Percentiles rank a stretch among this genome's conserved stretches.
Evolutionary conservation across 441 rosid species (phyloP).

Genomic region (Jatropha podagrica): DNA sequence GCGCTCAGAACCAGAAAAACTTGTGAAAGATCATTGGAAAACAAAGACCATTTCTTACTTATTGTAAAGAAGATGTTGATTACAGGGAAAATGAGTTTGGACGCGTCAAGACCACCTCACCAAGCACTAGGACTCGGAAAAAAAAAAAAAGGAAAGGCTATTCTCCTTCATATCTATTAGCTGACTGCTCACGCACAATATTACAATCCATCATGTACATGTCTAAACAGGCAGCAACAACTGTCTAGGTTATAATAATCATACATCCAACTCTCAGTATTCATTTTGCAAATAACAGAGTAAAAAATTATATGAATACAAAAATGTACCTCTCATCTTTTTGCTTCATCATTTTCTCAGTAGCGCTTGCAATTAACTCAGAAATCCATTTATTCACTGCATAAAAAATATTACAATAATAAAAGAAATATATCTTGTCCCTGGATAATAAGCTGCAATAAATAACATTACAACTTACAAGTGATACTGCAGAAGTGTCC

Average conservation of each 20-base stretch:
- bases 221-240: conserved; percentile 3
- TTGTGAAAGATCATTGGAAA: not conserved
- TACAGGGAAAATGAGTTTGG: not conserved
- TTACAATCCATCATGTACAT: not conserved
- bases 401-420: conserved; percentile 16
- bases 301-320: not conserved
- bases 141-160: not conserved
- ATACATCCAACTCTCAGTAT: not conserved
- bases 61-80: not conserved
- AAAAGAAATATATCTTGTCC: conserved; percentile 14
- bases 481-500: not conserved
- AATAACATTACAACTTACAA: not conserved
- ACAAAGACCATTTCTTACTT: not conserved
- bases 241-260: not conserved
- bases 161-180: not conserved
- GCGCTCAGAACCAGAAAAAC: not conserved
- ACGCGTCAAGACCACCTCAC: not conserved
- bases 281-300: not conserved
- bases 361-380: conserved; percentile 82
- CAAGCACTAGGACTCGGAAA: not conserved
- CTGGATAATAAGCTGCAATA: not conserved
- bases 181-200: not conserved
- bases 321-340: conserved; percentile 88
- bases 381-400: conserved; percentile 96
- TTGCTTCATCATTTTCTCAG: conserved; percentile 95